Percentiles rank a stretch among this genome's conserved stretches.
phyloP scores from a whole-genome alignment of 192 early-diverging fungal genomes.

The Dissophora globulifera region DNA sequence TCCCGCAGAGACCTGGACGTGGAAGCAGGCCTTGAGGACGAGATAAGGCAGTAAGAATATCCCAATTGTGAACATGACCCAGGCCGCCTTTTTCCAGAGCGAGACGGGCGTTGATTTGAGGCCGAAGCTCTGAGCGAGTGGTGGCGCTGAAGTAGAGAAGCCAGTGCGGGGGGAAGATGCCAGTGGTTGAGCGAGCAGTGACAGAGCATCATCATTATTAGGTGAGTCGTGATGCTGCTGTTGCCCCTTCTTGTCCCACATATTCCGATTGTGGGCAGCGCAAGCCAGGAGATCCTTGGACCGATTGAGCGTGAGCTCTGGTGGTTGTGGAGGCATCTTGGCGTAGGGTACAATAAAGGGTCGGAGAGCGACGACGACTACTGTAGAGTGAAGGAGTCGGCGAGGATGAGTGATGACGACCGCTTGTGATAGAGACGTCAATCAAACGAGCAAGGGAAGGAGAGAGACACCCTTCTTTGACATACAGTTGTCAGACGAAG shows the following conservation, averaged over 20 bases:
- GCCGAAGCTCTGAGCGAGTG: constrained; percentile 16
- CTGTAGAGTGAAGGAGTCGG: too few relatives aligned
- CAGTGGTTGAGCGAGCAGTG: not conserved
- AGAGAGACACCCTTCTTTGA: too few relatives aligned
- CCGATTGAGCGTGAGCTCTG: too few relatives aligned
- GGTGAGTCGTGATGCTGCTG: not conserved
- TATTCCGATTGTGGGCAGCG: too few relatives aligned
- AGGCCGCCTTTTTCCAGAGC: constrained; percentile 35
- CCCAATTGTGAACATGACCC: constrained; percentile 31
- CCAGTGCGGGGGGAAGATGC: not conserved
- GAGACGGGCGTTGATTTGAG: constrained; percentile 38
- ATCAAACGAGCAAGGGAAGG: too few relatives aligned
- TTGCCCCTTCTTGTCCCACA: not conserved
- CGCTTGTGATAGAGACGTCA: too few relatives aligned
- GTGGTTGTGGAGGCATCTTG: constrained; percentile 33
- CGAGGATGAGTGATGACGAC: too few relatives aligned
- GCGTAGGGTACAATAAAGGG: too few relatives aligned
- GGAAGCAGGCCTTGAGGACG: constrained; percentile 45
- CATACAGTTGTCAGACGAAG: too few relatives aligned
- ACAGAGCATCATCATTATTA: constrained; percentile 3
- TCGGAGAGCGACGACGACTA: not conserved
- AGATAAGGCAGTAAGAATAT: constrained; percentile 41
- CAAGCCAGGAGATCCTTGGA: constrained; percentile 12
- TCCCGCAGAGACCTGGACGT: constrained; percentile 44
- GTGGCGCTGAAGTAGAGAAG: not conserved